A percentile compares a stretch with the other conserved stretches of the same genome.
Conservation (phyloP, 805 yeast species). For the Pichia paraexigua region DNA sequence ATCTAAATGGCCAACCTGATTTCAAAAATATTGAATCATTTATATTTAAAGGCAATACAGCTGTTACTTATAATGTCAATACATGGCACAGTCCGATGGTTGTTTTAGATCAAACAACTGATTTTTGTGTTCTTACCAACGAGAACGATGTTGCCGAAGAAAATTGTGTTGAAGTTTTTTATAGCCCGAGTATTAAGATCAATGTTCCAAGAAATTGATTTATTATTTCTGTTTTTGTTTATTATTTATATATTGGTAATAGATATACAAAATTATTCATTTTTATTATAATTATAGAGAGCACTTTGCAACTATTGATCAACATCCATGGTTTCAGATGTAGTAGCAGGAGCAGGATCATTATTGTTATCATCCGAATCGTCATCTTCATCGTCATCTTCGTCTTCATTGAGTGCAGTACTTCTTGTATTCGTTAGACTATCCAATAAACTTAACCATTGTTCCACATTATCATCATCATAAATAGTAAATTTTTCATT, state of each 20-base stretch:
- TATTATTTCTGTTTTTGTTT: background rate
- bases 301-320: background rate
- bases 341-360: constrained; percentile 15
- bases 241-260: background rate
- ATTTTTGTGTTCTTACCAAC: constrained; percentile 82
- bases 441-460: constrained; percentile 73
- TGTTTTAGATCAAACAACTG: constrained; percentile 56
- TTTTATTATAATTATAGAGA: background rate
- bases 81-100: constrained; percentile 98
- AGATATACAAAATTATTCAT: background rate
- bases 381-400: constrained; percentile 22
- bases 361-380: constrained; percentile 23
- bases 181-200: constrained; percentile 48
- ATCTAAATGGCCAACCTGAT: constrained; percentile 48
- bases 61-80: constrained; percentile 79
- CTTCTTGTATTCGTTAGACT: constrained; percentile 51
- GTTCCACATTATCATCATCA: constrained; percentile 82
- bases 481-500: constrained; percentile 57
- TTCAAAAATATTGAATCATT: constrained; percentile 57
- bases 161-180: constrained; percentile 75
- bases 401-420: constrained; percentile 30
- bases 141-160: constrained; percentile 75
- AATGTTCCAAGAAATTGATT: constrained; percentile 16
- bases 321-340: constrained; percentile 10
- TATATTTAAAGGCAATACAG: constrained; percentile 71